Evolutionary conservation across 2,329 filamentous ascomycete genomes (phyloP), one percentile per base, ranked within the genome.

Genomic region (Pestalotiopsis fici): DNA sequence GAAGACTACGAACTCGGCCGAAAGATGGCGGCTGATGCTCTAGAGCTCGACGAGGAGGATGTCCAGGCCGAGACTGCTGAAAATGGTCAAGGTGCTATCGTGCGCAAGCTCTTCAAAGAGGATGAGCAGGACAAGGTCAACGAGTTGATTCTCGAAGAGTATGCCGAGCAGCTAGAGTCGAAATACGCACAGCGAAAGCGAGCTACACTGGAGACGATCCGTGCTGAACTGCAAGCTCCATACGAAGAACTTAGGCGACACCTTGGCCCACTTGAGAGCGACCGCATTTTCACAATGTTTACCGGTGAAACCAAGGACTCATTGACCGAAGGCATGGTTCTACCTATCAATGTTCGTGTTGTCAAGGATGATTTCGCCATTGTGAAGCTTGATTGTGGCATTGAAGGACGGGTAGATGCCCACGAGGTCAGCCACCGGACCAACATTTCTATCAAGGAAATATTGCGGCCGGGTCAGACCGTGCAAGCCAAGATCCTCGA

Each of bases 1-100:
- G 96, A 99, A 83, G 96, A 99, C 78, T 99, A 99, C 79, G 96
- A 99, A 73, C 91, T 99, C 69, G 96, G 94, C 61, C 93, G 95
- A 73, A 99, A 99, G 82, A 98, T 99, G 91, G 96, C 96, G 23
- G 96, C 96, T 3, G 96, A 99, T 83, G 96, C 96, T 18, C 85
- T 99, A 60, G 95, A 98, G 77, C 86, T 99, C 72, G 96, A 99
- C 73, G 96, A 99, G 81, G 96, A 99, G 82, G 96, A 99, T 75
- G 94, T 99, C 77, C 97, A 97, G 80, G 94, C 93, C 1, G 95
- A 98, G 81, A 92, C 92, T 4, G 93, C 97, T 71, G 94, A 98
- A 75, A 93, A 94, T 70, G 96, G 96, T 0, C 86, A 92, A 0
- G 94, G 93, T 18, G 96, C 95, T 7, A 95, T 98, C 72, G 93